Base-by-base conservation (phyloP, 148 eudicot species). In the Rhododendron henanense region DNA sequence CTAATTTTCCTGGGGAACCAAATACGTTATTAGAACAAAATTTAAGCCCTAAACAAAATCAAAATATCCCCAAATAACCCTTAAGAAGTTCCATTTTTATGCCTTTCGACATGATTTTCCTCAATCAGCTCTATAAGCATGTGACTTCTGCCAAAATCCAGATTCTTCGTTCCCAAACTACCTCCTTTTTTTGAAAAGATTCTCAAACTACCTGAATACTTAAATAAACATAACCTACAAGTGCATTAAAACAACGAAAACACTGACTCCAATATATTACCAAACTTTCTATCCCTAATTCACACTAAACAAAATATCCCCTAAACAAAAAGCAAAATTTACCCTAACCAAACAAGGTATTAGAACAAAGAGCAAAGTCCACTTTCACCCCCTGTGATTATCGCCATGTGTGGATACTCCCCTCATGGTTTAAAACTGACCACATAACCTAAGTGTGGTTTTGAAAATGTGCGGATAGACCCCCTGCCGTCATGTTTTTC, bases 191-290 rank as follows among this genome's bases (percentile, higher is more conserved):
- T 50, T 50, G 45, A 41, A 6, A 41, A 41, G 45, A 41, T 41
- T 41, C 45, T 11, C 15, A 50, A 50, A 50, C 53, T 11, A 57
- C 47, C 83, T 19, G 28, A 81, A 55, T 57, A 9, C 47, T 73
- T 7, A 28, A 8, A 28, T 67, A 77, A 25, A 44, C 31, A 25
- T 67, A 3, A 19, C 69, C 23, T 15, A 28, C n/a, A 28, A 15
- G 28, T 6, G 0, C 74, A 83, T 83, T 10, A 65, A 86, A 31
- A 19, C 6, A 25, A 51, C 28, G 13, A 48, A 88, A 79, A 85
- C 85, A 90, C 85, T 87, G 88, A 13, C 10, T 84, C 14, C 25
- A 61, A 61, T 61, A 7, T 21, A 53, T 21, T 1, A 44, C 63
- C 21, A 19, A 10, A 51, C 74, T 84, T 51, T 45, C 37, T 23